Base-by-base conservation (phyloP, 345 rosid genomes). In the Dipteronia sinensis region DNA sequence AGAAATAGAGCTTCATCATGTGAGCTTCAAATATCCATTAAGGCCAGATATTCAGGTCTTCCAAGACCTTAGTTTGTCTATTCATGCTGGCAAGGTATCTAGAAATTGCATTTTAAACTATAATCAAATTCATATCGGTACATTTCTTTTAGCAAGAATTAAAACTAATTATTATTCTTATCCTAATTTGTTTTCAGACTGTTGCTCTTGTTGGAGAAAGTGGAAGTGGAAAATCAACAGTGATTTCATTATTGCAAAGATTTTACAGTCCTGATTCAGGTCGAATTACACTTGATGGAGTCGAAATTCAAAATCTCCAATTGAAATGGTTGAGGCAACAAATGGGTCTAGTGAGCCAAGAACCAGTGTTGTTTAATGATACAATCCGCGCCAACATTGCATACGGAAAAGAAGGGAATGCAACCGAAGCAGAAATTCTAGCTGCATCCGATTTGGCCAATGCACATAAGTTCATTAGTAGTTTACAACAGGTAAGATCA, bases 181-280 rank as follows among this genome's bases (percentile, higher is more conserved):
- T 67, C n/a, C 64, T 40, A 7, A 17, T 59, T 61, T 65, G 11
- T 42, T 81, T 76, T 47, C 89, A 94, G 97, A 89, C 93, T 29
- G 87, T 92, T 64, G 97, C 98, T 75, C 70, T 92, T 74, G 98
- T 94, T 47, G 97, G 96, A 80, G 98, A 92, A 77, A 94, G 97
- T 47, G 97, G 98, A 17, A 79, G 97, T 16, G 98, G 97, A 3
- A 94, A 94, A 83, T 94, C 97, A 1, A 91, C 98, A 0, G 94
- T 90, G 46, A 85, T 91, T 7, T 78, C 98, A 0, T 72, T 92
- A 81, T 22, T 94, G 84, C 97, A 91, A 72, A 83, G 98, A 59
- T 94, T 92, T 75, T 92, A 94, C 31, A 90, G 91, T 81, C 94
- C 91, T 10, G 96, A 94, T 61, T 85, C 96, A 1, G 98, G 98